Evolutionary conservation across 108 stramenopile genomes (phyloP).

Genomic region (Craspedostauros australis): DNA sequence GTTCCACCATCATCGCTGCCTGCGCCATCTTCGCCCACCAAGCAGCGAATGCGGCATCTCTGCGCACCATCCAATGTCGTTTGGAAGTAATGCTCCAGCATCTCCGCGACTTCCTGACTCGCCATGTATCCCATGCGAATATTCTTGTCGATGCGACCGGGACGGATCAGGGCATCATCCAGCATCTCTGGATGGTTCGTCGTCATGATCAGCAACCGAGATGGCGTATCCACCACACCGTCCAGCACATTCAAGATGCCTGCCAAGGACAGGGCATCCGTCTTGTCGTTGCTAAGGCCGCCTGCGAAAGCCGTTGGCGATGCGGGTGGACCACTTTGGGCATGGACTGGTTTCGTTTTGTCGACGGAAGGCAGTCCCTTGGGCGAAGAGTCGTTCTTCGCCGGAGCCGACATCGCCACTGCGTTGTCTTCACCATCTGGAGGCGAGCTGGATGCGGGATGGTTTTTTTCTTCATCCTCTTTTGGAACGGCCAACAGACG

Average conservation of each 20-base stretch:
- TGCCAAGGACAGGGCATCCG: conserved; percentile 32
- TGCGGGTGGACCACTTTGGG: too few species aligned
- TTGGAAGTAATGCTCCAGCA: conserved; percentile 63
- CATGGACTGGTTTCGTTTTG: too few species aligned
- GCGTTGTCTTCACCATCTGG: too few species aligned
- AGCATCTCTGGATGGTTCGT: conserved; percentile 63
- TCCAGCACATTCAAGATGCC: conserved; percentile 67
- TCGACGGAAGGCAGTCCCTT: too few species aligned
- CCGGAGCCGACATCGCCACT: too few species aligned
- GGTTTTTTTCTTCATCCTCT: too few species aligned
- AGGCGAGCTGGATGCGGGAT: too few species aligned
- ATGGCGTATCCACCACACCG: conserved; percentile 65
- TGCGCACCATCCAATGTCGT: not conserved
- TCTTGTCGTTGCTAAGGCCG: not conserved
- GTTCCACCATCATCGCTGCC: too few species aligned
- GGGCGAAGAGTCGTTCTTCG: too few species aligned
- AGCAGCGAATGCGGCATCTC: not conserved
- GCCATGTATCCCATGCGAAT: conserved; percentile 42
- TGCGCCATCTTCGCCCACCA: conserved; percentile 2
- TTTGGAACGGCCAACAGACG: too few species aligned
- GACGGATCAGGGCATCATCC: conserved; percentile 64
- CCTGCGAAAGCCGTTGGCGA: too few species aligned
- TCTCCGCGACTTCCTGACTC: conserved; percentile 16
- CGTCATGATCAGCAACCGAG: conserved; percentile 65
- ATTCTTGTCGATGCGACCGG: conserved; percentile 62